Conservation (phyloP, 805 yeast species). For the Lachancea waltii region DNA sequence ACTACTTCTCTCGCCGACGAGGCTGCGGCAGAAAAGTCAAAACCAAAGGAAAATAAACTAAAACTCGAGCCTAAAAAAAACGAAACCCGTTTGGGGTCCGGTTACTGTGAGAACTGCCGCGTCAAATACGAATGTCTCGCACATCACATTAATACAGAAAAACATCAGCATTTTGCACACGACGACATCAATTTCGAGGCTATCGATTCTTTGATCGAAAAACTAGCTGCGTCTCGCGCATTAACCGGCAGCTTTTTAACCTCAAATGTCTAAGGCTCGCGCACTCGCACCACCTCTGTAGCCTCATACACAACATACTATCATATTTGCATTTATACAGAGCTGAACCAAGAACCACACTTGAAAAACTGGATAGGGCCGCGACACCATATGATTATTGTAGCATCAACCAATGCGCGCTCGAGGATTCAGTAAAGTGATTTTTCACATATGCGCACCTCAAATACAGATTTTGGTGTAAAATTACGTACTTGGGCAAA, state of each 20-base stretch:
- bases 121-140: conserved; percentile 74
- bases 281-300: background rate
- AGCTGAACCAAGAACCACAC: no score
- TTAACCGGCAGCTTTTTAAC: conserved; percentile 1
- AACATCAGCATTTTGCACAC: conserved; percentile 74
- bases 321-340: background rate
- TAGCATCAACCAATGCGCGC: no score
- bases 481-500: no score
- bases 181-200: conserved; percentile 65
- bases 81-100: conserved; percentile 38
- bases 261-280: background rate
- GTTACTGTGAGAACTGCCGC: conserved; percentile 92
- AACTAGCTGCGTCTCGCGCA: conserved; percentile 19
- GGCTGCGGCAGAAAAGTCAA: conserved; percentile 3
- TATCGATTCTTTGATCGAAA: conserved; percentile 64
- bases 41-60: conserved; percentile 1
- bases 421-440: no score
- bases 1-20: conserved; percentile 19
- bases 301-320: no score
- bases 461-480: no score
- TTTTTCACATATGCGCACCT: no score
- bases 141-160: conserved; percentile 60
- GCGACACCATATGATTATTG: no score
- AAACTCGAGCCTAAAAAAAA: conserved; percentile 2
- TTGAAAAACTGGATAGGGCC: no score